Percentiles rank a stretch among this genome's conserved stretches.
phyloP scores from a whole-genome alignment of 495 filamentous ascomycete genomes.

The Talaromyces thailandensis region DNA sequence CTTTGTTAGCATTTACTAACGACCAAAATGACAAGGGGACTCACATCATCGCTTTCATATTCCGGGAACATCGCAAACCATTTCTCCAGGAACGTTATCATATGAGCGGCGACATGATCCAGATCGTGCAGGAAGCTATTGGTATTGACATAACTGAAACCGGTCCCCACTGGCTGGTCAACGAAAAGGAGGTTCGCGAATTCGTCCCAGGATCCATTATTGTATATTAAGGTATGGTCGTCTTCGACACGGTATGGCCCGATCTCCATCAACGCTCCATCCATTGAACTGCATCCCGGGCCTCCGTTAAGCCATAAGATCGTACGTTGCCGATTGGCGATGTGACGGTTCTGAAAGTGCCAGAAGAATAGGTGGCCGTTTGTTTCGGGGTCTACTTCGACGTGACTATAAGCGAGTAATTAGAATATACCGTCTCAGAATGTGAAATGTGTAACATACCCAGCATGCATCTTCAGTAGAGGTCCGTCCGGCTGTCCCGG shows the following conservation, averaged over 20 bases:
- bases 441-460: slow-evolving; percentile 46
- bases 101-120: slow-evolving; percentile 80
- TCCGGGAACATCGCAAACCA: slow-evolving; percentile 88
- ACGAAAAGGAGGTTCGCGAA: slow-evolving; percentile 95
- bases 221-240: slow-evolving; percentile 64
- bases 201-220: slow-evolving; percentile 91
- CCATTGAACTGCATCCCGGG: slow-evolving; percentile 93
- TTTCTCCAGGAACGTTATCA: slow-evolving; percentile 80
- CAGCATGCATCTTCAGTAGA: slow-evolving; percentile 92
- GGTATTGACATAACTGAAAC: slow-evolving; percentile 89
- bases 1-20: not conserved
- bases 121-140: slow-evolving; percentile 79
- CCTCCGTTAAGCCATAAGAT: slow-evolving; percentile 97
- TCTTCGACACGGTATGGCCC: slow-evolving; percentile 86
- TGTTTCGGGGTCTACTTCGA: slow-evolving; percentile 73
- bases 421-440: slow-evolving; percentile 12
- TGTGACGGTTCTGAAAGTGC: slow-evolving; percentile 92
- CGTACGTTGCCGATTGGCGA: slow-evolving; percentile 83
- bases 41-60: slow-evolving; percentile 86
- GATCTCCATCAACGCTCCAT: slow-evolving; percentile 95
- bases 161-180: slow-evolving; percentile 92
- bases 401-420: slow-evolving; percentile 52
- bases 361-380: slow-evolving; percentile 98
- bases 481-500: slow-evolving; percentile 80
- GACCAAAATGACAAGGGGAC: slow-evolving; percentile 16